These are phyloP conservation scores for Russula vinacea DNA, from an alignment of 768 basidiomycete species.

Conservation along the genomic window DNA sequence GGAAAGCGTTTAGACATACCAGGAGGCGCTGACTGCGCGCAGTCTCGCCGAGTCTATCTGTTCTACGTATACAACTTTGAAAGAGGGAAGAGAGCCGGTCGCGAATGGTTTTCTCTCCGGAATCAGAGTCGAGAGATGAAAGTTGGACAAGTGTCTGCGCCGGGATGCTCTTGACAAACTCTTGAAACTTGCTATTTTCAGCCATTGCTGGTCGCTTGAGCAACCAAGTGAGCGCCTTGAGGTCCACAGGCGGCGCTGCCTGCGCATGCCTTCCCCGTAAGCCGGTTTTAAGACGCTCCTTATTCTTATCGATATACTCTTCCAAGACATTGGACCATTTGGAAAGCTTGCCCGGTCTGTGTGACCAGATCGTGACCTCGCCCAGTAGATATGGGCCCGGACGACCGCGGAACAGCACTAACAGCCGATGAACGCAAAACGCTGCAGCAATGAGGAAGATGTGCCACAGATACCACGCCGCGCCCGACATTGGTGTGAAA, in stretches of 20 bases:
- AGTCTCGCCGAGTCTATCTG: not conserved
- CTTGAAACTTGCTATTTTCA: not conserved
- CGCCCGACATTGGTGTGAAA: conserved; percentile 22
- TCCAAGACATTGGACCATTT: not conserved
- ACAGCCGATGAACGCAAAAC: not conserved
- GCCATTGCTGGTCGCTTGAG: not conserved
- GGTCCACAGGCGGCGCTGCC: not conserved
- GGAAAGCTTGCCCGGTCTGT: not conserved
- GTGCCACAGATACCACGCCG: conserved; percentile 11
- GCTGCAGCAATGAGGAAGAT: not conserved
- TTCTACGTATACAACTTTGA: not conserved
- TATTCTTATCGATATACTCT: not conserved
- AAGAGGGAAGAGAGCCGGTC: not conserved
- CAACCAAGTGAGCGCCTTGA: not conserved
- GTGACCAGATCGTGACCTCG: not conserved
- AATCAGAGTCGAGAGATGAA: not conserved
- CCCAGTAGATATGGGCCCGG: not conserved
- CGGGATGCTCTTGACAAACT: not conserved
- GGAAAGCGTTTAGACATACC: not conserved
- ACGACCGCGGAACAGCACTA: not conserved
- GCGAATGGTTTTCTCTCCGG: not conserved
- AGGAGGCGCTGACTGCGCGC: not conserved
- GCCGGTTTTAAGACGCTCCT: not conserved
- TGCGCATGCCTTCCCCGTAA: not conserved
- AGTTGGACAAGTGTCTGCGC: not conserved